phyloP scores from a whole-genome alignment of 164 flowering plant species.

The Annona cherimola region DNA sequence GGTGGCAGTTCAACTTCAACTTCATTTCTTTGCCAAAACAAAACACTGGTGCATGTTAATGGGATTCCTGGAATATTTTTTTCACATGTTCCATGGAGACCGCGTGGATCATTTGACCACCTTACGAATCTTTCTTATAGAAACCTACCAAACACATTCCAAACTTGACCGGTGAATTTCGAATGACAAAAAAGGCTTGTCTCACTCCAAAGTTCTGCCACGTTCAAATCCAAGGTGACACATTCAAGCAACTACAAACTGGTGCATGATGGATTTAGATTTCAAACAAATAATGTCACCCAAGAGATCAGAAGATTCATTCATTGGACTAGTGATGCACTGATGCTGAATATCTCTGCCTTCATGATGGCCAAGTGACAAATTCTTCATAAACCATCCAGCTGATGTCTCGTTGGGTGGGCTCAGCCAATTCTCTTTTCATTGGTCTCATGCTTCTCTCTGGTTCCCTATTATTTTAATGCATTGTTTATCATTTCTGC shows the following conservation, averaged over 20 bases:
- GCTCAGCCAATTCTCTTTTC: background rate
- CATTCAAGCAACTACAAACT: background rate
- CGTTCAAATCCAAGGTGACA: no score
- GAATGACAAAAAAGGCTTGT: background rate
- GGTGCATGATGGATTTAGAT: background rate
- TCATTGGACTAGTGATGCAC: background rate
- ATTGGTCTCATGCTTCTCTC: background rate
- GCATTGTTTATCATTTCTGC: background rate
- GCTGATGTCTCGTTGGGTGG: background rate
- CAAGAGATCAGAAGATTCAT: conserved; percentile 1
- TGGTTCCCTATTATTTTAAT: background rate
- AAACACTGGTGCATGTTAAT: no score
- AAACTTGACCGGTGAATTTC: background rate
- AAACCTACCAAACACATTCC: background rate
- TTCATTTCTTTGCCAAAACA: no score
- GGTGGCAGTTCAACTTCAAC: no score
- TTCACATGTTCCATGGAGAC: no score
- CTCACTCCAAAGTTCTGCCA: background rate
- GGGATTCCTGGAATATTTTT: no score
- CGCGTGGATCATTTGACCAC: background rate
- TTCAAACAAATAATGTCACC: background rate
- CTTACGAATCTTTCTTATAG: background rate
- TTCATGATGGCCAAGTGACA: background rate
- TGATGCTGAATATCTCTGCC: background rate
- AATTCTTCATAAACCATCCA: background rate